Percentiles rank a stretch among this genome's conserved stretches.
phyloP scores from a whole-genome alignment of 495 filamentous ascomycete species.

The Trichocladium uniseriatum region DNA sequence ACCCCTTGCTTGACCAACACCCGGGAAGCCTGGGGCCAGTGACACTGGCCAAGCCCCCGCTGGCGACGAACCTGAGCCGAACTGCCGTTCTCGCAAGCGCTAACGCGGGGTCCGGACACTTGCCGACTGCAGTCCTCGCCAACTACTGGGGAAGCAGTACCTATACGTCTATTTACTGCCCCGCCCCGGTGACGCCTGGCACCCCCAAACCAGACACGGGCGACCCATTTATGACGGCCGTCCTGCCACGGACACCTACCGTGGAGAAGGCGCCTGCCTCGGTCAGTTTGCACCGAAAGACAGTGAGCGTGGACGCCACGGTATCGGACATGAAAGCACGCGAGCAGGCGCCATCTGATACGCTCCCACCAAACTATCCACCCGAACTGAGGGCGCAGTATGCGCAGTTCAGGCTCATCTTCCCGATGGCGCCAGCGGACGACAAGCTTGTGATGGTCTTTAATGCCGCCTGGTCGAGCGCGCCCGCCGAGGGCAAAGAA shows the following conservation, averaged over 20 bases:
- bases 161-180: slow-evolving; percentile 66
- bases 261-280: slow-evolving; percentile 17
- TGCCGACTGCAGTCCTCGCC: slow-evolving; percentile 78
- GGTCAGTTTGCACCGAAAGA: slow-evolving; percentile 58
- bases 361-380: slow-evolving; percentile 77
- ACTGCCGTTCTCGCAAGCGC: slow-evolving; percentile 73
- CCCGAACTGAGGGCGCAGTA: slow-evolving; percentile 76
- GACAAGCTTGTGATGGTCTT: slow-evolving; percentile 71
- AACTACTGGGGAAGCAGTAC: slow-evolving; percentile 87
- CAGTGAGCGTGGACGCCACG: slow-evolving; percentile 63
- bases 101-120: slow-evolving; percentile 54
- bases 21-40: slow-evolving; percentile 65
- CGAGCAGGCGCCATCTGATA: slow-evolving; percentile 36
- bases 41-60: slow-evolving; percentile 77
- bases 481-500: slow-evolving; percentile 29
- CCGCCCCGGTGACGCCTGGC: slow-evolving; percentile 20
- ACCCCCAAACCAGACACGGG: slow-evolving; percentile 38
- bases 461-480: slow-evolving; percentile 44
- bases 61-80: slow-evolving; percentile 80
- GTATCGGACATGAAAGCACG: slow-evolving; percentile 27
- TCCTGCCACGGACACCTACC: slow-evolving; percentile 33
- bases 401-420: slow-evolving; percentile 84
- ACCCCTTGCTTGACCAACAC: slow-evolving; percentile 24
- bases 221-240: slow-evolving; percentile 35
- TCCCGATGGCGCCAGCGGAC: slow-evolving; percentile 62